These are phyloP conservation scores for Parachaetomium inaequale DNA, from an alignment of 495 filamentous ascomycete species.

Conservation along the genomic window DNA sequence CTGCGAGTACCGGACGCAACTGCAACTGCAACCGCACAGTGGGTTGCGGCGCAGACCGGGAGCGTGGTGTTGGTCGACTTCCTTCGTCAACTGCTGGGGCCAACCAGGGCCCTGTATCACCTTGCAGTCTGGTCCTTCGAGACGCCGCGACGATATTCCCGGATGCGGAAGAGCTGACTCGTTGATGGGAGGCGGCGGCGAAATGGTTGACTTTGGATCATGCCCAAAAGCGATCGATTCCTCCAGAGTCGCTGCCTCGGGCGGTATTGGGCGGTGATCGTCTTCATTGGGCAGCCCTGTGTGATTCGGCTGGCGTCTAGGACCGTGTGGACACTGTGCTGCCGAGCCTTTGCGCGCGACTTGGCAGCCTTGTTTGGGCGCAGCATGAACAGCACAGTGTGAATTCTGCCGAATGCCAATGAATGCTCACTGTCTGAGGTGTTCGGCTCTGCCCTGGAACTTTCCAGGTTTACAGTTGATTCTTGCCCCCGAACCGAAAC, in stretches of 20 bases:
- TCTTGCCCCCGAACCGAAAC: background rate
- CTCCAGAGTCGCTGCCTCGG: background rate
- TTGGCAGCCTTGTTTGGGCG: background rate
- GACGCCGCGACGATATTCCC: background rate
- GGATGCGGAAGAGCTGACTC: background rate
- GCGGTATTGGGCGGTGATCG: constrained; percentile 11
- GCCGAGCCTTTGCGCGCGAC: background rate
- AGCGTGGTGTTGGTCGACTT: constrained; percentile 4
- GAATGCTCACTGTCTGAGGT: constrained; percentile 16
- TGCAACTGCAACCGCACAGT: constrained; percentile 1
- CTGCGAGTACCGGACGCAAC: constrained; percentile 8
- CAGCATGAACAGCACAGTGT: constrained; percentile 3
- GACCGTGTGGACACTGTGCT: constrained; percentile 6
- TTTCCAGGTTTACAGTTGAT: too few relatives aligned
- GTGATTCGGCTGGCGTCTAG: constrained; percentile 7
- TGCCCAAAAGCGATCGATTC: constrained; percentile 1
- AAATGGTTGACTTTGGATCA: background rate
- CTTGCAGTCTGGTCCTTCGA: background rate
- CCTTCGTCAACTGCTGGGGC: background rate
- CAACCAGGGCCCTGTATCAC: constrained; percentile 8
- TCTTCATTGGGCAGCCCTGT: constrained; percentile 10
- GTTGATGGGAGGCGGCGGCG: too few relatives aligned
- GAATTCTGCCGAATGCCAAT: background rate
- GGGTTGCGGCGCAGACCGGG: constrained; percentile 12
- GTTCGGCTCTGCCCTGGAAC: background rate